phyloP scores from a whole-genome alignment of 805 yeast genomes.

The Danielia oregonensis region DNA sequence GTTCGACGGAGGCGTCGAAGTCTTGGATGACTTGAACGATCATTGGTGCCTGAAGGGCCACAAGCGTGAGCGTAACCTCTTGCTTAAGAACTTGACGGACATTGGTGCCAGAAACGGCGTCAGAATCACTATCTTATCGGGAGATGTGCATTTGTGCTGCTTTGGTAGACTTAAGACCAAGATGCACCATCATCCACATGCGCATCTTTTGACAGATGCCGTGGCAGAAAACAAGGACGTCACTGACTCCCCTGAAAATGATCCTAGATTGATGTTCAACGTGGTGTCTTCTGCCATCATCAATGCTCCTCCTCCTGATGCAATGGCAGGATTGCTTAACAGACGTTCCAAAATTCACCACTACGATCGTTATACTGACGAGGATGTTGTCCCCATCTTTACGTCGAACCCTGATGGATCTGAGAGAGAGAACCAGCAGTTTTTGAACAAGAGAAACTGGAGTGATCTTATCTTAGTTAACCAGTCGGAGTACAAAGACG shows the following conservation, averaged over 20 bases:
- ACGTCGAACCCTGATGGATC: conserved; percentile 52
- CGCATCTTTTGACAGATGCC: conserved; percentile 25
- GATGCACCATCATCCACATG: conserved; percentile 40
- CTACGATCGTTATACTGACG: conserved; percentile 62
- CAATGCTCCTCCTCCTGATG: conserved; percentile 89
- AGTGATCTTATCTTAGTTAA: conserved; percentile 58
- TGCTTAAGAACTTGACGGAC: conserved; percentile 57
- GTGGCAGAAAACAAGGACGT: conserved; percentile 38
- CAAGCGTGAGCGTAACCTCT: conserved; percentile 75
- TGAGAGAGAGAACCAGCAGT: conserved; percentile 44
- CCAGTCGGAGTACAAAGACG: conserved; percentile 23
- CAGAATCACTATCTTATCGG: conserved; percentile 80
- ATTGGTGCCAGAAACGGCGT: conserved; percentile 63
- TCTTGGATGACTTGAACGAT: conserved; percentile 89
- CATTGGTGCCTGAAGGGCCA: conserved; percentile 95
- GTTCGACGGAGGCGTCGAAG: conserved; percentile 88
- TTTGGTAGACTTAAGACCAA: conserved; percentile 71
- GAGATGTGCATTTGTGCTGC: conserved; percentile 91
- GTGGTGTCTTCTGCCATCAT: conserved; percentile 87
- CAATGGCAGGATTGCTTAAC: conserved; percentile 72
- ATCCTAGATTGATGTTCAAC: conserved; percentile 75
- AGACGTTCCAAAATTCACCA: conserved; percentile 67
- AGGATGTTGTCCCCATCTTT: conserved; percentile 78
- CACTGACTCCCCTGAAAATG: conserved; percentile 53
- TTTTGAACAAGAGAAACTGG: conserved; percentile 70